Evolutionary conservation across 495 filamentous ascomycete species (phyloP), one percentile per base, ranked within the genome.

Genomic region (Bombardia bombarda): DNA sequence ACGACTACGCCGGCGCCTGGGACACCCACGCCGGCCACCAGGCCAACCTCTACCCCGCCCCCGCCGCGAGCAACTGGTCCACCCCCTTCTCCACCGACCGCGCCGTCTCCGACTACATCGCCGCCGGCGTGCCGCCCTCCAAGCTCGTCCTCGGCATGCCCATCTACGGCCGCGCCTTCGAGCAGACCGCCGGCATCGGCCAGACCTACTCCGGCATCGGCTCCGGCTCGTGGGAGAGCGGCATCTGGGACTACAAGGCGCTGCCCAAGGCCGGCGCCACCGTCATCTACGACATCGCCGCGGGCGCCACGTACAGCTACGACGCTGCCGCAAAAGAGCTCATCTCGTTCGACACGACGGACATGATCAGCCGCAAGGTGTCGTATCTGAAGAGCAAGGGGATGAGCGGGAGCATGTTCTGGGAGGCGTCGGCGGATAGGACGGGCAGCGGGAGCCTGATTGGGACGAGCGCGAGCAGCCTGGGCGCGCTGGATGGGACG

Each of bases 361-460:
- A 73, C 8, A 73, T 83, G 50, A 69, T 82, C 0, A 53, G 58
- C 37, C 23, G 48, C 32, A 96, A 95, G 69, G 79, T 77, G 4
- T 54, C 55, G 8, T 95, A 83, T 53, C 68, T 90, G 42, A 69
- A 70, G 58, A 45, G 63, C 30, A 66, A 69, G 45, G 74, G 77
- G 1, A 68, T 95, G 3, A 87, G 79, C 1, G 88, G 90, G 18
- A 78, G 72, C 3, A 94, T 95, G 87, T 95, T 85, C 76, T 96
- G 90, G 88, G 89, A 95, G 64, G 79, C 77, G 28, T 87, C 79
- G 46, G 79, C 69, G 10, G 90, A 95, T 62, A 77, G 74, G 54
- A 66, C 36, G 1, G 77, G 67, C 4, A 63, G 65, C n/a, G 73
- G 70, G 32, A 83, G 80, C 52, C 50, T 90, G 60, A 80, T 90